phyloP scores from a whole-genome alignment of 495 filamentous ascomycete species.

The Hypoxylon fuscum region DNA sequence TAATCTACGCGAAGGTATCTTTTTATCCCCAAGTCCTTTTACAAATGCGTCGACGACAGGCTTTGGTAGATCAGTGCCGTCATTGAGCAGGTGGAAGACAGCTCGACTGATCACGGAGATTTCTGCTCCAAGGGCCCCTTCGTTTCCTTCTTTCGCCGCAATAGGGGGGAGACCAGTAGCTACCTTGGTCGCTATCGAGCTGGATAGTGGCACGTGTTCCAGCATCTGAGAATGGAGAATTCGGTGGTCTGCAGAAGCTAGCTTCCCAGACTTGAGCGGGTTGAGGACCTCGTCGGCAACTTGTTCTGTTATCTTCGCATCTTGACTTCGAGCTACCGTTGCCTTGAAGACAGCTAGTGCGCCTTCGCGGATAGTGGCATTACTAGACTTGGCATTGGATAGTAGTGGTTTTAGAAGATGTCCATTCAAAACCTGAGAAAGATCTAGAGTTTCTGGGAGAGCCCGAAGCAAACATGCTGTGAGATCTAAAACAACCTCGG shows the following conservation, averaged over 20 bases:
- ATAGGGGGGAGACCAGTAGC: slow-evolving; percentile 69
- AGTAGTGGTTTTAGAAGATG: slow-evolving; percentile 85
- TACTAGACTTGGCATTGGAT: slow-evolving; percentile 89
- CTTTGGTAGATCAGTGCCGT: slow-evolving; percentile 66
- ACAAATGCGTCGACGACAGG: slow-evolving; percentile 72
- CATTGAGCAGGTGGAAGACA: slow-evolving; percentile 64
- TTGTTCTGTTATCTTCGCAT: slow-evolving; percentile 65
- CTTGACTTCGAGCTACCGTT: slow-evolving; percentile 66
- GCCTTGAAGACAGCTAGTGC: slow-evolving; percentile 74
- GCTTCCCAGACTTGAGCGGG: slow-evolving; percentile 81
- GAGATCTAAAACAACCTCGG: slow-evolving; percentile 86
- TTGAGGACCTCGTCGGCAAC: slow-evolving; percentile 78
- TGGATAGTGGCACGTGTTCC: slow-evolving; percentile 64
- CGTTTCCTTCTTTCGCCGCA: slow-evolving; percentile 84
- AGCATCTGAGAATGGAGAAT: slow-evolving; percentile 82
- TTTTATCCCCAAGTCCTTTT: slow-evolving; percentile 88
- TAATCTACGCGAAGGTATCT: slow-evolving; percentile 74
- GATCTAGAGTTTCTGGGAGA: slow-evolving; percentile 74
- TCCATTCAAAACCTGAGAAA: slow-evolving; percentile 73
- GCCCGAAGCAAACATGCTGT: slow-evolving; percentile 73
- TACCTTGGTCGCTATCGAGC: slow-evolving; percentile 69
- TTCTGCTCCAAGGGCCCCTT: slow-evolving; percentile 79
- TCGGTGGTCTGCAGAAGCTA: slow-evolving; percentile 82
- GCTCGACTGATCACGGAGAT: slow-evolving; percentile 71
- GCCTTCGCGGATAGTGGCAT: slow-evolving; percentile 76